These are phyloP conservation scores for Paecilomyces fulvus DNA, from an alignment of 2,329 filamentous ascomycete species.

Conservation along the genomic window DNA sequence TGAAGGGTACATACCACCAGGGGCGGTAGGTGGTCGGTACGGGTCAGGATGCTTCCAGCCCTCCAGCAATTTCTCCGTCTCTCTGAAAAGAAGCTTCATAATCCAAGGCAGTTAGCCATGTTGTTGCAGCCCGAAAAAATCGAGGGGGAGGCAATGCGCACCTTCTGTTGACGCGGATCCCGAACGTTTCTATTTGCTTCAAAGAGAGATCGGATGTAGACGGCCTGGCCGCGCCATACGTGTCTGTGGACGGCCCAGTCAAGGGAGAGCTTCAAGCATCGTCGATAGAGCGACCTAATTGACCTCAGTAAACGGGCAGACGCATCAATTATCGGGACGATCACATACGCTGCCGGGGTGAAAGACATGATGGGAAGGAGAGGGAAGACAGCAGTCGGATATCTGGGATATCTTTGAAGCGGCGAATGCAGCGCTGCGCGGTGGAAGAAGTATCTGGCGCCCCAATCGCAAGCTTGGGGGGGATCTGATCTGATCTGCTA, in stretches of 20 bases:
- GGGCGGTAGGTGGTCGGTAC: constrained; percentile 79
- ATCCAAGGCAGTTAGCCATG: background rate
- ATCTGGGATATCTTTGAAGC: constrained; percentile 4
- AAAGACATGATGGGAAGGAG: constrained; percentile 22
- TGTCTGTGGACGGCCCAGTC: constrained; percentile 93
- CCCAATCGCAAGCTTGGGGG: background rate
- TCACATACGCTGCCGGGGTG: constrained; percentile 31
- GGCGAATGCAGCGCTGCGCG: background rate
- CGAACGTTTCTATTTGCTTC: constrained; percentile 82
- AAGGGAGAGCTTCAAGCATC: constrained; percentile 82
- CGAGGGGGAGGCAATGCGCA: constrained; percentile 30
- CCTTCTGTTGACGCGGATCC: constrained; percentile 78
- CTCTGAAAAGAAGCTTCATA: constrained; percentile 67
- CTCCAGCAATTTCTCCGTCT: constrained; percentile 80
- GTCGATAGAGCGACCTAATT: constrained; percentile 68
- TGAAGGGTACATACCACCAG: constrained; percentile 60
- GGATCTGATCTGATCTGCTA: background rate
- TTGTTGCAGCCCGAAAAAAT: background rate
- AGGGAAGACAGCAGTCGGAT: constrained; percentile 7
- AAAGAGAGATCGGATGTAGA: constrained; percentile 92
- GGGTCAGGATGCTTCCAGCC: constrained; percentile 98
- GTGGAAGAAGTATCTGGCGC: background rate
- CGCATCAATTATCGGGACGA: background rate
- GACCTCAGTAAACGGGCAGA: background rate
- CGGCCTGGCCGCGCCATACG: constrained; percentile 88